Conservation (phyloP, 805 yeast species). For the Brettanomyces bruxellensis region DNA sequence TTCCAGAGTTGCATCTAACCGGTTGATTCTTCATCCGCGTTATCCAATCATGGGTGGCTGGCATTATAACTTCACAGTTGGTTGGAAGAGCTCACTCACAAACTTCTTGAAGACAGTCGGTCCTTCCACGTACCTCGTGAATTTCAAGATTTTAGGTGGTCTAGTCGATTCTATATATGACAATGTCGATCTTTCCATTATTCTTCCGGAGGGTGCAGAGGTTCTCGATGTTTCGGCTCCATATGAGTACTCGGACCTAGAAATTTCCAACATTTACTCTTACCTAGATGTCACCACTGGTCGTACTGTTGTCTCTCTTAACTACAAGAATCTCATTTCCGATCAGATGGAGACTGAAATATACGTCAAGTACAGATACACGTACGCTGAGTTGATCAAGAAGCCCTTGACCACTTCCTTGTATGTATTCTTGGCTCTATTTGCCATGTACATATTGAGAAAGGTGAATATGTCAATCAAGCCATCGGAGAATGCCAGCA, state of each 20-base stretch:
- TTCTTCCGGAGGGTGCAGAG: conserved; percentile 82
- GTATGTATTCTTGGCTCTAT: conserved; percentile 50
- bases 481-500: conserved; percentile 4
- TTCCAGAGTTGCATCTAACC: conserved; percentile 35
- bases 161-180: conserved; percentile 62
- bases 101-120: conserved; percentile 38
- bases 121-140: conserved; percentile 45
- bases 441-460: conserved; percentile 41
- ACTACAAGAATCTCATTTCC: conserved; percentile 56
- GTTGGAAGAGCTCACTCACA: conserved; percentile 68
- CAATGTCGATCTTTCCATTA: conserved; percentile 47
- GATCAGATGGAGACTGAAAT: conserved; percentile 51
- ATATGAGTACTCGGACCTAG: conserved; percentile 27
- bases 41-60: conserved; percentile 96
- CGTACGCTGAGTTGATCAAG: conserved; percentile 39
- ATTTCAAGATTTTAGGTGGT: conserved; percentile 67
- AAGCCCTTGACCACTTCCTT: conserved; percentile 64
- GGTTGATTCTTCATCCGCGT: conserved; percentile 66
- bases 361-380: conserved; percentile 53
- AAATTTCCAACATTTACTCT: conserved; percentile 29
- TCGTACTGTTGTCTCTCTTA: conserved; percentile 62
- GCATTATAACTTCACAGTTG: conserved; percentile 90
- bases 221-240: conserved; percentile 50
- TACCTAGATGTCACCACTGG: conserved; percentile 72
- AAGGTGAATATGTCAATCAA: conserved; percentile 33